Conservation (phyloP, 371 early-diverging fungal genomes). For the Catenaria anguillulae region DNA sequence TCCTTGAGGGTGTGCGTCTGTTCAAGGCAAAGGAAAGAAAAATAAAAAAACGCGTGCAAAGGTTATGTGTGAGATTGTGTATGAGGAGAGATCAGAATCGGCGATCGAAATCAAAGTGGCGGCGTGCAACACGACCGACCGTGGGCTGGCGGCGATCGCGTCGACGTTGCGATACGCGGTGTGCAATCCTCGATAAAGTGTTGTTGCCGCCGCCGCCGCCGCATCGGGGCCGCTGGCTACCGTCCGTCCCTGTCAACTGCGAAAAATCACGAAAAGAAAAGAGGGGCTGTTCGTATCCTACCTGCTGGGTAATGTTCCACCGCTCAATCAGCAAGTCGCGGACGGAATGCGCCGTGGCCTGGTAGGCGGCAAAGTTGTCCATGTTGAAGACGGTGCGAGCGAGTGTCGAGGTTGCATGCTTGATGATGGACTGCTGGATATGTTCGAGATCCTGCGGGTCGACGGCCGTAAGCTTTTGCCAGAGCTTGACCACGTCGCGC, state of each 20-base stretch:
- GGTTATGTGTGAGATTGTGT: no score
- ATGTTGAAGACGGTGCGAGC: constrained; percentile 63
- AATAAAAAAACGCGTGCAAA: no score
- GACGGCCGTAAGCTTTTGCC: constrained; percentile 1
- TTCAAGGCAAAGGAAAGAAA: background rate
- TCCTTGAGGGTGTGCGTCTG: constrained; percentile 40
- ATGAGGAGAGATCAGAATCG: no score
- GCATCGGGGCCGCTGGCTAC: no score
- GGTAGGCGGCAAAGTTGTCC: constrained; percentile 70
- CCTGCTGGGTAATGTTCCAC: constrained; percentile 71
- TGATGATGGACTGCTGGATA: constrained; percentile 58
- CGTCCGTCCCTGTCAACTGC: no score
- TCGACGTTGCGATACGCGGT: no score
- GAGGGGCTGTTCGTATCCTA: constrained; percentile 21
- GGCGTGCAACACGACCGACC: no score
- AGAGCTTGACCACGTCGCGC: constrained; percentile 4
- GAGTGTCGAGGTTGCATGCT: constrained; percentile 63
- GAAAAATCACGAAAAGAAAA: constrained; percentile 2
- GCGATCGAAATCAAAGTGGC: no score
- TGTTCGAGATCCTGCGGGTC: constrained; percentile 19
- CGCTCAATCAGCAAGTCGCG: constrained; percentile 71
- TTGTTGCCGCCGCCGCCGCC: no score
- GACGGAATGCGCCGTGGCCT: constrained; percentile 66
- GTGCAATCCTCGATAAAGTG: no score
- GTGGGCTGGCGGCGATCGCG: no score